Conservation (phyloP, 352 stramenopile genomes). For the Phytophthora aleatoria region DNA sequence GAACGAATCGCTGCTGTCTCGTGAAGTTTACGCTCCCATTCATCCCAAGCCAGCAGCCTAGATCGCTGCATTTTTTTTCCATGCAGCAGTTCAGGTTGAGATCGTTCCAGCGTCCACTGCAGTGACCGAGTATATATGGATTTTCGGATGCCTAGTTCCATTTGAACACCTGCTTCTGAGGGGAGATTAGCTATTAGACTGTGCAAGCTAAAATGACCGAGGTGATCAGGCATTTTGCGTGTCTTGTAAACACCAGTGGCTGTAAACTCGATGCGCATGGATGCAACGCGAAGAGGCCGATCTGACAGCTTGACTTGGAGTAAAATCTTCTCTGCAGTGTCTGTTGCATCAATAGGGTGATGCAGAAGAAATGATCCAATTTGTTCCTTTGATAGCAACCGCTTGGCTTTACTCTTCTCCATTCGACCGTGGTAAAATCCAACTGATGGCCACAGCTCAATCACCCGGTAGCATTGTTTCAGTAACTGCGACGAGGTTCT, state of each 20-base stretch:
- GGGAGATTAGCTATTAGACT: slow-evolving; percentile 45
- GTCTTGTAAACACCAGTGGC: slow-evolving; percentile 36
- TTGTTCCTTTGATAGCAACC: slow-evolving; percentile 27
- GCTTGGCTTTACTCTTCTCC: slow-evolving; percentile 32
- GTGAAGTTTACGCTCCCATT: slow-evolving; percentile 36
- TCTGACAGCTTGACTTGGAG: slow-evolving; percentile 57
- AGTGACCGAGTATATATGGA: slow-evolving; percentile 24
- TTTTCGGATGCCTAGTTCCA: slow-evolving; percentile 42
- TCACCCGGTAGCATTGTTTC: slow-evolving; percentile 45
- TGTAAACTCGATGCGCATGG: slow-evolving; percentile 43
- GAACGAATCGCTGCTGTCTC: slow-evolving; percentile 13
- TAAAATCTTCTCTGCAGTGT: slow-evolving; percentile 10
- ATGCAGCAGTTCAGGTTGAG: neutral
- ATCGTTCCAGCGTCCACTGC: slow-evolving; percentile 18
- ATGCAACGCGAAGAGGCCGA: slow-evolving; percentile 42
- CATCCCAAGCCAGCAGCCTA: slow-evolving; percentile 33
- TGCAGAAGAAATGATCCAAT: slow-evolving; percentile 59
- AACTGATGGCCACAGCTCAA: slow-evolving; percentile 60
- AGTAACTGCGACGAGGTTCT: slow-evolving; percentile 31
- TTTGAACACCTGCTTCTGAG: slow-evolving; percentile 39
- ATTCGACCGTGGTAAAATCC: slow-evolving; percentile 60
- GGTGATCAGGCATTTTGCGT: slow-evolving; percentile 39
- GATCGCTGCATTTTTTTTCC: slow-evolving; percentile 16
- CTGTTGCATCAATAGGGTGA: slow-evolving; percentile 8
- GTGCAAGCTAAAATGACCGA: slow-evolving; percentile 49